Evolutionary conservation across 495 filamentous ascomycete species (phyloP), one percentile per base, ranked within the genome.

Genomic region (Cairneyella variabilis): DNA sequence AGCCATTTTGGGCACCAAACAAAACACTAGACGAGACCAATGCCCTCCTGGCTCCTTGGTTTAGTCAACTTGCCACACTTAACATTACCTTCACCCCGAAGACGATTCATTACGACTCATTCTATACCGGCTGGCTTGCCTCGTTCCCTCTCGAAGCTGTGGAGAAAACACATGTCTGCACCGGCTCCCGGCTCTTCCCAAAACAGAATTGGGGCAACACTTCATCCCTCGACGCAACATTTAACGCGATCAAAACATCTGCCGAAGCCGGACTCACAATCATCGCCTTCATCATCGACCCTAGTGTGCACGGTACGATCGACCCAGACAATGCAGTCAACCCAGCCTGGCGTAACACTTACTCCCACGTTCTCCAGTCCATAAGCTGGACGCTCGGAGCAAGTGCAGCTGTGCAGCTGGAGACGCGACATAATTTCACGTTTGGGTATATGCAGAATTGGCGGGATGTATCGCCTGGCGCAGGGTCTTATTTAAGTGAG

Each of bases 161-260:
- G 11, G 64, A 64, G 20, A 70, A 69, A 52, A 72, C 81, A 43
- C 68, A 66, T 7, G 74, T 81, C 28, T 66, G 74, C 46, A 66
- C 66, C 20, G 71, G 69, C 55, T 78, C 80, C 34, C 76, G 83
- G 28, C 70, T 85, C 7, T 74, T 85, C 40, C 79, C 80, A 9
- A 71, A 75, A 30, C 71, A 78, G 60, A 74, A 71, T 49, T 52
- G 57, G 18, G 69, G 56, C 2, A 58, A 79, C 18, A 67, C 62
- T 2, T 43, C 57, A 4, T n/a, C 10, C 12, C 23, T 48, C 10
- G 44, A 48, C 44, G 18, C n/a, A 3, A 48, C 26, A 9, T 48
- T 30, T 9, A 11, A 16, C 3, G 28, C 48, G 9, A 68, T 75
- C 36, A 73, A 74, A 12, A 61, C 69, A 48, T 72, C 79, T 49